Evolutionary conservation across 768 basidiomycete species (phyloP).

Genomic region (Dentipellis sp.): DNA sequence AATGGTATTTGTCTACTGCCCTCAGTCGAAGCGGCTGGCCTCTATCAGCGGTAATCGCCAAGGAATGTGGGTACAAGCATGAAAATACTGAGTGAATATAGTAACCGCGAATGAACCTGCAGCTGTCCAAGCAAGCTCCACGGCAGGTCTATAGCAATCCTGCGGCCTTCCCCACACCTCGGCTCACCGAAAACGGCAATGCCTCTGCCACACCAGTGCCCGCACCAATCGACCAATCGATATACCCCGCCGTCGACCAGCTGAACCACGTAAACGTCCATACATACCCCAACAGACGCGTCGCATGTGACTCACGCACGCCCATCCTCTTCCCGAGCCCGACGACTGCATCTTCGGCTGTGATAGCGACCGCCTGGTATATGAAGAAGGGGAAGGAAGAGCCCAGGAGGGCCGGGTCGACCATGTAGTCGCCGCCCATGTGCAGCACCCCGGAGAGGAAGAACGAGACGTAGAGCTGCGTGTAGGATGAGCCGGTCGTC

Average conservation of each 20-base stretch:
- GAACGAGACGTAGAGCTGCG: background rate
- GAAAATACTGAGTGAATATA: no score
- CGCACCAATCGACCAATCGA: background rate
- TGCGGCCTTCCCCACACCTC: background rate
- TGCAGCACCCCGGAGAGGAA: background rate
- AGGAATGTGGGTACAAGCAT: no score
- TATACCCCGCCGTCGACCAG: background rate
- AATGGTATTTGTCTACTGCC: no score
- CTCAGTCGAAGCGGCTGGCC: no score
- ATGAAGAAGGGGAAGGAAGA: background rate
- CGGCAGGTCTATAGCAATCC: no score
- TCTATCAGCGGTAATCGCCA: no score
- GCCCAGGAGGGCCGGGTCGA: background rate
- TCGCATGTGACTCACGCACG: background rate
- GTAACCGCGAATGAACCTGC: no score
- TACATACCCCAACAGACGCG: background rate
- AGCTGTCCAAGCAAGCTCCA: no score
- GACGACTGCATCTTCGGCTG: background rate
- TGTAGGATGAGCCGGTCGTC: background rate
- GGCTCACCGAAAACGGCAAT: background rate
- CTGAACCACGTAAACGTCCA: background rate
- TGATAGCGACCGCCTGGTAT: background rate
- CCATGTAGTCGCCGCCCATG: background rate
- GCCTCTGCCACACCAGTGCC: background rate
- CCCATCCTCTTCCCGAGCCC: background rate